Percentiles rank a stretch among this genome's conserved stretches.
These are phyloP conservation scores for Vanrija pseudolonga DNA, from an alignment of 1,284 basidiomycete species.

Conservation along the genomic window DNA sequence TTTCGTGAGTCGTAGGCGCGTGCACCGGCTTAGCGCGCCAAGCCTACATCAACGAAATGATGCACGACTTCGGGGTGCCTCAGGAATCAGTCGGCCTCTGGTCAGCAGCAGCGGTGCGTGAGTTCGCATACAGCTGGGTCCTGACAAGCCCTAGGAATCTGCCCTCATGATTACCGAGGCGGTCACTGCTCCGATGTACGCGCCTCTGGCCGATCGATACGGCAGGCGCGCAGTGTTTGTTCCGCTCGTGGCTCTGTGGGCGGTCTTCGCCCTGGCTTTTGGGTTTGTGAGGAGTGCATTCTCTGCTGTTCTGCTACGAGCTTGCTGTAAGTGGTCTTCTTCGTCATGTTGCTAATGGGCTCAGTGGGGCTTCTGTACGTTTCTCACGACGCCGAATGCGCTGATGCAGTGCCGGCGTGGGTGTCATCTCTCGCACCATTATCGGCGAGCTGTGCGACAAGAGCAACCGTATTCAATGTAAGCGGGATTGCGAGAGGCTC, in stretches of 20 bases:
- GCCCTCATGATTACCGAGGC: conserved; percentile 37
- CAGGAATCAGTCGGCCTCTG: conserved; percentile 38
- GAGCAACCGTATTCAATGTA: conserved; percentile 35
- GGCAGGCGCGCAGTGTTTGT: conserved; percentile 38
- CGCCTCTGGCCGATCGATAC: conserved; percentile 28
- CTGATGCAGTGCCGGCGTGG: conserved; percentile 24
- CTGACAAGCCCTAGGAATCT: conserved; percentile 26
- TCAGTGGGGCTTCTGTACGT: conserved; percentile 27
- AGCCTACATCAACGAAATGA: conserved; percentile 44
- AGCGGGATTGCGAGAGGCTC: neutral
- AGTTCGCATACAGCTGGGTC: neutral
- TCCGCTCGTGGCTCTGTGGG: conserved; percentile 18
- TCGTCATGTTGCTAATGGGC: neutral
- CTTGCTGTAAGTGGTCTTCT: conserved; percentile 20
- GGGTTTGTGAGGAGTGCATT: conserved; percentile 19
- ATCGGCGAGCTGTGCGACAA: conserved; percentile 39
- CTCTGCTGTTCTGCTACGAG: conserved; percentile 23
- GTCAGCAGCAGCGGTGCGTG: conserved; percentile 34
- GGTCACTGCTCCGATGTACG: conserved; percentile 35
- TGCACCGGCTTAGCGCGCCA: neutral
- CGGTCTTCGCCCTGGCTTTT: conserved; percentile 19
- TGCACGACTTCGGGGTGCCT: conserved; percentile 33
- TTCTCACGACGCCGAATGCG: too few relatives aligned
- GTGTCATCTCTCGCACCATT: conserved; percentile 40
- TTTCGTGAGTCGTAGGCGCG: conserved; percentile 20